A percentile compares a stretch with the other conserved stretches of the same genome.
Conservation (phyloP, 176 grass and related monocot species). For the Ampelocalamus luodianensis region DNA sequence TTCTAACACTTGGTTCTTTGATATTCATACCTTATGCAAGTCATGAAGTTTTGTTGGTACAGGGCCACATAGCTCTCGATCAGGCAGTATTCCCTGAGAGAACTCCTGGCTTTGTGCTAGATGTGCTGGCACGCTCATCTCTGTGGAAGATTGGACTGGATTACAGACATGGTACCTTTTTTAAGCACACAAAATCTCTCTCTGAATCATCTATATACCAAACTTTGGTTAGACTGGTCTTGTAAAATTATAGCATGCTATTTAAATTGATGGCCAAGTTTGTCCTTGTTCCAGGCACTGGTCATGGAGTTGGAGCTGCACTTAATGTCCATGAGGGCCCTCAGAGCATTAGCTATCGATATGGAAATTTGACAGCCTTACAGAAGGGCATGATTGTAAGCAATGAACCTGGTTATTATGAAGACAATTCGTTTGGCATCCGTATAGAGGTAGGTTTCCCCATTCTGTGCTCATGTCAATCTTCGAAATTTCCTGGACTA, state of each 20-base stretch:
- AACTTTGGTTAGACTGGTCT: neutral
- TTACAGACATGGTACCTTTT: conserved; percentile 83
- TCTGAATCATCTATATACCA: neutral
- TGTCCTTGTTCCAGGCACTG: conserved; percentile 73
- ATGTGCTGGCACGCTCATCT: conserved; percentile 91
- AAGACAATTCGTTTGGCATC: conserved; percentile 94
- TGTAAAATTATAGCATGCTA: neutral
- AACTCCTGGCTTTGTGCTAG: conserved; percentile 92
- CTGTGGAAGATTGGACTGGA: conserved; percentile 98
- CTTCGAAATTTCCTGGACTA: conserved; percentile 7
- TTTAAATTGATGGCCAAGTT: conserved; percentile 42
- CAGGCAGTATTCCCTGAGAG: conserved; percentile 87
- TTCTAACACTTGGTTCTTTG: neutral
- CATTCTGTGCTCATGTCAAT: conserved; percentile 10
- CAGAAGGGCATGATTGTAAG: conserved; percentile 98
- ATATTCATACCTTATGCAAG: neutral
- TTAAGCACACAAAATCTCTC: neutral
- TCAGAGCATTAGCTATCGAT: conserved; percentile 95
- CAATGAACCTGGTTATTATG: conserved; percentile 98
- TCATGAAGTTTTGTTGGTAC: conserved; percentile 32
- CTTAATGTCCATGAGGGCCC: conserved; percentile 97
- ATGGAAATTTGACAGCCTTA: conserved; percentile 85
- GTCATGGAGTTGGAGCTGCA: conserved; percentile 97
- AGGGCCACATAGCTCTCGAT: conserved; percentile 98
- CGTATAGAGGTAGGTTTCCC: conserved; percentile 79